Evolutionary conservation across 2,329 filamentous ascomycete genomes (phyloP), one percentile per base, ranked within the genome.

Genomic region (Pyrenochaeta sp.): DNA sequence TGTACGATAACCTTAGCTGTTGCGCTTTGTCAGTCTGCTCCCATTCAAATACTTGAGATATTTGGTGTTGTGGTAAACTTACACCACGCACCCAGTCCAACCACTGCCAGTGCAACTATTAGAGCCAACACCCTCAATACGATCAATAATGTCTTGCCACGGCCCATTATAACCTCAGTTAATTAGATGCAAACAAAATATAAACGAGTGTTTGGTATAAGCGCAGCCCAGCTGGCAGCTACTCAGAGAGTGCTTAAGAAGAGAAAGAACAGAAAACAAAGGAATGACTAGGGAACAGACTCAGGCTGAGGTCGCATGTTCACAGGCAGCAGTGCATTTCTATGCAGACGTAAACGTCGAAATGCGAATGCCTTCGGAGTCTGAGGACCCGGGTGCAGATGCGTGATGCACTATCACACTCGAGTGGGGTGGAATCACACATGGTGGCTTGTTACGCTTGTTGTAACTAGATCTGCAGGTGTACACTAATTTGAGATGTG

Each of bases 41-140:
- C 34, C 19, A 6, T 8, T 28, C 15, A 5, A 45, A 22, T 37
- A 39, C 25, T 34, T 32, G 30, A 30, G 19, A 30, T 3, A 6
- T 3, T 22, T 40, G 37, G 12, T 15, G 6, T 40, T 34, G 30
- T 2, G 3, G 3, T 32, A 30, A 30, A 58, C 69, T 43, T 67
- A 72, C 72, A 52, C 68, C 67, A 74, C 25, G 61, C 63, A 9
- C 68, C 66, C 52, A 72, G 37, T 2, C 66, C 70, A 32, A 72
- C 59, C 24, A 66, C 58, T 30, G 36, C 69, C 39, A 69, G 37
- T 8, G 65, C 63, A 42, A 68, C 52, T 15, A 72, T 19, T 6
- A 72, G 52, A 7, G 61, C 69, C 45, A 73, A 51, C 19, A 60
- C 53, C 62, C 72, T 64, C 48, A 73, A 47, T 19, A 52, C 58